Evolutionary conservation across 2,329 filamentous ascomycete genomes (phyloP), one percentile per base, ranked within the genome.

Genomic region (Sporothrix dimorphospora): DNA sequence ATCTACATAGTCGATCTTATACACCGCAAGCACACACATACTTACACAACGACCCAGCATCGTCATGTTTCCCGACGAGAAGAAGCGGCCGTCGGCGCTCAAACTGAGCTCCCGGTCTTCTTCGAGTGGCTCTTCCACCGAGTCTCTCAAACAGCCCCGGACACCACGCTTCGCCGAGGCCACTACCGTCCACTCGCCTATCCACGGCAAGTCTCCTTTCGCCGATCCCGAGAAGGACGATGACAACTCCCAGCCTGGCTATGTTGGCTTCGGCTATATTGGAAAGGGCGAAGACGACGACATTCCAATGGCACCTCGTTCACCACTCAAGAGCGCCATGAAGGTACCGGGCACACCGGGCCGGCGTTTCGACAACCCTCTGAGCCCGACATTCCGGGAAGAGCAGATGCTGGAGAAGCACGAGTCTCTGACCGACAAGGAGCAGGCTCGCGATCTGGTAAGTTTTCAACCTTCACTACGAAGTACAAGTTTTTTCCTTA

Each of bases 211-310:
- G 30, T 85, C 86, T 42, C 88, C 89, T 9, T 92, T 92, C 77
- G 84, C 85, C 77, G 87, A 90, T 74, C 85, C 86, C 65, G 86
- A 88, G 55, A 84, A 83, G 75, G 85, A 86, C 57, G 84, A 65
- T 9, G 38, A 88, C 79, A 82, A 85, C 76, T 84, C 87, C 70
- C 91, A 94, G 79, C 92, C 94, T 42, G 92, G 91, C 73, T 94
- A 97, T 83, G 89, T 97, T 75, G 94, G 94, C 76, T 98, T 98
- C 81, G 94, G 94, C 80, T 98, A 97, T 83, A 92, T 98, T 79
- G 86, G 89, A 77, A 86, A 86, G 76, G 83, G 85, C 74, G 80
- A 83, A 38, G 80, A 84, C 83, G 82, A 84, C 80, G 84, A 90
- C 76, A 83, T 86, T 73, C 90, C 87, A 73, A 88, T 88, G 85